Evolutionary conservation across 2,329 filamentous ascomycete species (phyloP), one percentile per base, ranked within the genome.

Genomic region (Pseudocercospora macadamiae): DNA sequence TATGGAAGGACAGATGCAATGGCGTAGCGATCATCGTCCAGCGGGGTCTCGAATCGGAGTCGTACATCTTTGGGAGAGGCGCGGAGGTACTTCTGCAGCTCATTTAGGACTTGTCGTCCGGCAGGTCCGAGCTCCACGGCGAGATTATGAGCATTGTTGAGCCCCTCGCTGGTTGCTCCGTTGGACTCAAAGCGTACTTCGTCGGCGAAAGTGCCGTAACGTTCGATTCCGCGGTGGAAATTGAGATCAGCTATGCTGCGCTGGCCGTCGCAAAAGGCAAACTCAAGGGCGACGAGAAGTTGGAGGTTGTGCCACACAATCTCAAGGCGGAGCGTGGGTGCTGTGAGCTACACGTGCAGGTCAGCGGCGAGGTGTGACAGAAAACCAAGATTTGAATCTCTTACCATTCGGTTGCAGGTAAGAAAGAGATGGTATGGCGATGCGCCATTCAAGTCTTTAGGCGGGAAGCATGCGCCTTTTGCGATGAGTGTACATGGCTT

Each of bases 281-380:
- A 25, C 26, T 60, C 51, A 14, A 59, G 25, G 5, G 44, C 51
- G 19, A 55, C 18, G 2, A 19, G n/a, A 21, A 55, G 21, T 10
- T 53, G 10, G 19, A 42, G 34, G n/a, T 30, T 12, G 19, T 47
- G 28, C 51, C 44, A 64, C 12, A 42, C 21, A 28, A 37, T 23
- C 51, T 63, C 57, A 8, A 65, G 19, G 2, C 59, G 34, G 0
- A 62, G 23, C 4, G 49, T 51, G 1, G 63, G 63, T 26, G 59
- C 52, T 5, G 54, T 60, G 21, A 64, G 55, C 55, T 57, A 32
- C 28, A 34, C 21, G n/a, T 4, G 4, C 12, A 14, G 7, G 59
- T 61, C 54, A 61, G 59, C 25, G 25, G 2, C 18, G 44, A 26
- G 3, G 26, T 26, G 16, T 28, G 26, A 12, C n/a, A 7, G n/a